phyloP scores from a whole-genome alignment of 495 filamentous ascomycete genomes.

The Aspergillus asperescens region DNA sequence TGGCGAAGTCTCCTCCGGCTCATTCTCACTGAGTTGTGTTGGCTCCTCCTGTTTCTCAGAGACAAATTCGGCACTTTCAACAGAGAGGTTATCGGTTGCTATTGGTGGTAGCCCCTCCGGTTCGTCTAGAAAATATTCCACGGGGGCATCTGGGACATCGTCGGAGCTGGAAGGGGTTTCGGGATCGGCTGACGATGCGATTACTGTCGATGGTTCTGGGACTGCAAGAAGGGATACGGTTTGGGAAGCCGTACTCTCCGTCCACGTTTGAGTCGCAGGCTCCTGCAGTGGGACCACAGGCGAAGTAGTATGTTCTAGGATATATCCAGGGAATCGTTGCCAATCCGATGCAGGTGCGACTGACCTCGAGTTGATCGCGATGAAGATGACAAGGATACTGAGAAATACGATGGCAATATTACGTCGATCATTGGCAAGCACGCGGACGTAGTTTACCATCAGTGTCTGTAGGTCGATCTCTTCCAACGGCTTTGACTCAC shows the following conservation, averaged over 20 bases:
- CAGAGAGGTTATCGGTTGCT: background rate
- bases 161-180: background rate
- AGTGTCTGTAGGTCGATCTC: constrained; percentile 53
- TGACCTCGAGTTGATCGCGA: constrained; percentile 33
- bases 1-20: background rate
- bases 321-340: constrained; percentile 18
- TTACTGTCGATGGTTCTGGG: background rate
- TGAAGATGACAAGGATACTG: constrained; percentile 53
- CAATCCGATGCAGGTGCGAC: constrained; percentile 13
- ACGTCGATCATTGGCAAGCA: constrained; percentile 61
- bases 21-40: background rate
- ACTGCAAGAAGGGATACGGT: background rate
- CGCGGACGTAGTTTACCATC: constrained; percentile 60
- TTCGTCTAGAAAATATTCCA: background rate
- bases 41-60: background rate
- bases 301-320: background rate
- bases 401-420: constrained; percentile 66
- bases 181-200: background rate
- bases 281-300: constrained; percentile 10
- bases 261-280: background rate
- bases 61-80: background rate
- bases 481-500: constrained; percentile 2
- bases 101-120: background rate
- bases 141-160: background rate
- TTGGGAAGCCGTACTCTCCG: background rate